Evolutionary conservation across 2,329 filamentous ascomycete genomes (phyloP).

Genomic region (Ophiosphaerella korrae): DNA sequence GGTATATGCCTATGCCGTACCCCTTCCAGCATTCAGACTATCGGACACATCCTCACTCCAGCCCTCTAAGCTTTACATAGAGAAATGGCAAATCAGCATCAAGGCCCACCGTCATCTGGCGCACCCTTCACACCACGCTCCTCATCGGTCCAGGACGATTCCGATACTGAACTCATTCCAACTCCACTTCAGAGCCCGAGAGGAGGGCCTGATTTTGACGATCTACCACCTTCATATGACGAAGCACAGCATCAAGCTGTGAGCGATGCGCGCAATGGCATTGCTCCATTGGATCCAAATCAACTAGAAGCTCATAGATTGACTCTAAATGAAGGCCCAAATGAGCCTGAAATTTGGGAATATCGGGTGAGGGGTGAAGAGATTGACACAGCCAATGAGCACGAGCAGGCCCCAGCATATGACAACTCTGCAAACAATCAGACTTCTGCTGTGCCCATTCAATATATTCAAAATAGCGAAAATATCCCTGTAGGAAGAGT

Average conservation of each 20-base stretch:
- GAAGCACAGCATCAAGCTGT: constrained; percentile 40
- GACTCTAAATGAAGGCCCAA: constrained; percentile 26
- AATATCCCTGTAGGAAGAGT: constrained; percentile 30
- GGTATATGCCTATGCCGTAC: no score
- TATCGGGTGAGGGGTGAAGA: constrained; percentile 29
- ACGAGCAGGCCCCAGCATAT: constrained; percentile 28
- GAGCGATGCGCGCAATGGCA: constrained; percentile 32
- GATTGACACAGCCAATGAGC: constrained; percentile 18
- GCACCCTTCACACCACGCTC: constrained; percentile 33
- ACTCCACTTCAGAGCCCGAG: constrained; percentile 38
- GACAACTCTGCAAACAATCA: constrained; percentile 19
- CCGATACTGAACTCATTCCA: constrained; percentile 37
- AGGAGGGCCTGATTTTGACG: constrained; percentile 40
- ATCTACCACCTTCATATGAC: constrained; percentile 45
- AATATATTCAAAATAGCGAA: constrained; percentile 26
- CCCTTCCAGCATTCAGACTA: no score
- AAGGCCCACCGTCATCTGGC: constrained; percentile 21
- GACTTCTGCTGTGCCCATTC: constrained; percentile 30
- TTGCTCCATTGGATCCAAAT: constrained; percentile 31
- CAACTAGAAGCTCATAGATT: constrained; percentile 36
- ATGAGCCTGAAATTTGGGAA: constrained; percentile 32
- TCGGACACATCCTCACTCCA: not conserved
- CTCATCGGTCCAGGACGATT: constrained; percentile 38
- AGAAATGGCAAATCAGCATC: constrained; percentile 29
- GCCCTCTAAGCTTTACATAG: not conserved